Conservation (phyloP, 2,329 filamentous ascomycete species). For the Parastagonospora nodorum region DNA sequence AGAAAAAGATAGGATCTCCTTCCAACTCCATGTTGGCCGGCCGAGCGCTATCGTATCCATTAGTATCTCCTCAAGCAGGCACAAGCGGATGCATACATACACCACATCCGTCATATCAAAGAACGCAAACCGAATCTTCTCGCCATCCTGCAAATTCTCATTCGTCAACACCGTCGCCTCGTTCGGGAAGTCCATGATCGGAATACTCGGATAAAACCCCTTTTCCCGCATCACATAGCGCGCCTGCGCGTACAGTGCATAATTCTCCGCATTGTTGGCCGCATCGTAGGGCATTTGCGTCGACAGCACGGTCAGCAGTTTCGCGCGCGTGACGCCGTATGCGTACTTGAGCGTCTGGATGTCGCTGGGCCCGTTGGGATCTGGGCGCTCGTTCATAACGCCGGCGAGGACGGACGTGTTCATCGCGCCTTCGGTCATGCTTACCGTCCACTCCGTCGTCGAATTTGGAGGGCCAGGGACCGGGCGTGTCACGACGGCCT, state of each 20-base stretch:
- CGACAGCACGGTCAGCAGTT: slow-evolving; percentile 35
- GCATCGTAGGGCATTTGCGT: slow-evolving; percentile 41
- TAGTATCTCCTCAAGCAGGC: not conserved
- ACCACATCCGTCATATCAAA: slow-evolving; percentile 37
- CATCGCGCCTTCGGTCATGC: slow-evolving; percentile 28
- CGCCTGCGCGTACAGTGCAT: slow-evolving; percentile 40
- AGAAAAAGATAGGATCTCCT: slow-evolving; percentile 10
- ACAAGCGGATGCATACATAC: slow-evolving; percentile 17
- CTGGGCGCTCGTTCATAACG: slow-evolving; percentile 32
- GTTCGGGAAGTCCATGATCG: slow-evolving; percentile 38
- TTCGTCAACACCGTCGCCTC: slow-evolving; percentile 39
- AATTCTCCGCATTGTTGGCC: slow-evolving; percentile 42
- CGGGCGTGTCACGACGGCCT: slow-evolving; percentile 29
- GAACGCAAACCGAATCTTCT: slow-evolving; percentile 32
- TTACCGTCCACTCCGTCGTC: slow-evolving; percentile 26
- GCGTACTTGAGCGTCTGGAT: slow-evolving; percentile 37
- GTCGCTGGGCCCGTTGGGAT: slow-evolving; percentile 21
- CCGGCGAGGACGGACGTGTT: slow-evolving; percentile 41
- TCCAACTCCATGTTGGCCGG: slow-evolving; percentile 21
- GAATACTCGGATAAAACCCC: slow-evolving; percentile 37
- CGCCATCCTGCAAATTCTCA: slow-evolving; percentile 39
- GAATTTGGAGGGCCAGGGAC: slow-evolving; percentile 21
- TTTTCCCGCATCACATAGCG: slow-evolving; percentile 36
- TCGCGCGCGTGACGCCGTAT: slow-evolving; percentile 40
- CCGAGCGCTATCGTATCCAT: slow-evolving; percentile 6